Percentiles rank a stretch among this genome's conserved stretches.
Conservation (phyloP, 306 rosid genomes). For the Cucurbita pepo region DNA sequence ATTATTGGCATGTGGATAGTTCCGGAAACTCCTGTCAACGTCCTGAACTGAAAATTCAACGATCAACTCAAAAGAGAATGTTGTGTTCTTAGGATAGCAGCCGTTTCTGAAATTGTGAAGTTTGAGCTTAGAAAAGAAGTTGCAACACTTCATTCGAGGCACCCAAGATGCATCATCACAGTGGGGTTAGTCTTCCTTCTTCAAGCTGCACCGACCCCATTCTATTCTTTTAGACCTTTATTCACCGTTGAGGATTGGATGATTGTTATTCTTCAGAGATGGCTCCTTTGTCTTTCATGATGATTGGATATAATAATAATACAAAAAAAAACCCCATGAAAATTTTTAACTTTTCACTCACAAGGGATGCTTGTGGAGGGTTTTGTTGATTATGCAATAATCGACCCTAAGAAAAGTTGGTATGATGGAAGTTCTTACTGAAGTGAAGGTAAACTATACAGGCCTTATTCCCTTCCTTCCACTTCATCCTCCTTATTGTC, state of each 20-base stretch:
- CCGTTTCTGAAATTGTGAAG: not conserved
- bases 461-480: not conserved
- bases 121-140: not conserved
- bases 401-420: not conserved
- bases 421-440: not conserved
- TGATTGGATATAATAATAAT: not conserved
- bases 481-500: not conserved
- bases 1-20: not conserved
- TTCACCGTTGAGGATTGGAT: not conserved
- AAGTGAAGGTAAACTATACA: not conserved
- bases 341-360: not conserved
- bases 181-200: not conserved
- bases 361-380: not conserved
- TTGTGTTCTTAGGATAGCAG: not conserved
- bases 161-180: not conserved
- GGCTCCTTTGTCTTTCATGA: not conserved
- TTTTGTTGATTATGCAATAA: not conserved
- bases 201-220: not conserved
- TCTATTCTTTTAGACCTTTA: not conserved
- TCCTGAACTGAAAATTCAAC: not conserved
- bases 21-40: not conserved
- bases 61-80: not conserved
- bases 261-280: not conserved
- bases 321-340: not conserved
- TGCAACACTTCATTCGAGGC: not conserved